phyloP scores from a whole-genome alignment of 495 filamentous ascomycete species.

The Ramalina intermedia region DNA sequence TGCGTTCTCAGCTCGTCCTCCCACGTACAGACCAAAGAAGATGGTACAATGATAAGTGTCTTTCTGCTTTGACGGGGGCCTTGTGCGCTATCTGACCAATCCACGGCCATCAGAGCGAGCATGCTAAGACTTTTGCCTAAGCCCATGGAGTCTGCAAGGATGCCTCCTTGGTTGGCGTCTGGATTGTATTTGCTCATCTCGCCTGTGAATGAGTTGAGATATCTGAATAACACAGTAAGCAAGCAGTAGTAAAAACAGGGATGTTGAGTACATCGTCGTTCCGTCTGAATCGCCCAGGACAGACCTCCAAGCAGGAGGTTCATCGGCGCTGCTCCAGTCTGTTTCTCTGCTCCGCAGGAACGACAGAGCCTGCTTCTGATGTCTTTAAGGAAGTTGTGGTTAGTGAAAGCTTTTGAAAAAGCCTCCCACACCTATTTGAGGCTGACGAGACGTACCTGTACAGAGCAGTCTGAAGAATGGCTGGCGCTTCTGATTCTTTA shows the following conservation, averaged over 20 bases:
- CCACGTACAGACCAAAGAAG: slow-evolving; percentile 25
- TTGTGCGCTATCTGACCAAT: not conserved
- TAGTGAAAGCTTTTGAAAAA: not conserved
- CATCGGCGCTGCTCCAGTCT: slow-evolving; percentile 11
- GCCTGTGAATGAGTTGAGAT: slow-evolving; percentile 6
- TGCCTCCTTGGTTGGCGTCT: slow-evolving; percentile 19
- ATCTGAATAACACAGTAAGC: slow-evolving; percentile 10
- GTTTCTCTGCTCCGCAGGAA: slow-evolving; percentile 25
- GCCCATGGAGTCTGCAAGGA: slow-evolving; percentile 30
- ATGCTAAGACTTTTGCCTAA: slow-evolving; percentile 27
- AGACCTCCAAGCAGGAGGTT: slow-evolving; percentile 8
- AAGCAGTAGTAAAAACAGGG: slow-evolving; percentile 3
- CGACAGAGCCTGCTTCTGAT: slow-evolving; percentile 28
- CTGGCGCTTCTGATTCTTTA: slow-evolving; percentile 14
- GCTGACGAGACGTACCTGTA: slow-evolving; percentile 14
- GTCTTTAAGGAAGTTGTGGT: slow-evolving; percentile 12
- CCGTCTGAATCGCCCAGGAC: slow-evolving; percentile 7
- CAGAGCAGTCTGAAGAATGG: slow-evolving; percentile 17
- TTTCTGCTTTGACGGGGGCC: not conserved
- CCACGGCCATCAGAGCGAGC: slow-evolving; percentile 22
- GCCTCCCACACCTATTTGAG: no score
- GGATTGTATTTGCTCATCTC: slow-evolving; percentile 7
- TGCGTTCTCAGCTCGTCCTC: slow-evolving; percentile 24
- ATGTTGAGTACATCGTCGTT: not conserved
- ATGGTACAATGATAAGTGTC: slow-evolving; percentile 17